Evolutionary conservation across 192 early-diverging fungal genomes (phyloP), one percentile per base, ranked within the genome.

Genomic region (Backusella mclennaniae): DNA sequence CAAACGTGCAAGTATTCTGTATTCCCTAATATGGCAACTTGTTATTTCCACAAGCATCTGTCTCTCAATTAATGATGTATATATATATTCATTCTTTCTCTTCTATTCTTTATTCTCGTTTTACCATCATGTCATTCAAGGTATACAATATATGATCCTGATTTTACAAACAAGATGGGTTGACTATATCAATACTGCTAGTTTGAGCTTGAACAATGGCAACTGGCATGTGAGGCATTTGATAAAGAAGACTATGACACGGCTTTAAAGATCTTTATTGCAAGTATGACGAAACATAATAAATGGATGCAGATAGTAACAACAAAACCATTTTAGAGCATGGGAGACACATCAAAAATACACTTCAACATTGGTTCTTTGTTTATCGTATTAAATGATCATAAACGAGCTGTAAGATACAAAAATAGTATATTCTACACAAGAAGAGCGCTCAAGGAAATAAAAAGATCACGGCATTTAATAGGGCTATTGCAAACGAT

Each of bases 321-420:
- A 35, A 35, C 19, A 52, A 41, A 12, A 33, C 49, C 67, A 36
- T 33, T 53, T 19, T 77, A 91, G 88, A 81, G 83, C 35, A 89
- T 98, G 74, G 96, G 95, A 46, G 93, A 95, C 80, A 90, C 90
- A 15, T 88, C 96, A 59, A 96, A 96, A 82, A 94, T 97, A 33
- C 95, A 96, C 82, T 98, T 97, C 84, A 98, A 97, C 79, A 94
- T 97, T 77, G 95, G 92, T 15, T 90, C 95, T 73, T 87, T 92
- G 36, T 87, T 89, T 41, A 86, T 93, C 1, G 92, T 90, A 36
- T 69, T 94, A 49, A 89, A 88, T 23, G 85, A 93, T 66, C 86
- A 91, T 75, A 83, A 91, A 31, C 87, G 85, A 74, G 97, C 96
- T 75, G 94, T 98, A 87, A 86, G 53, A 35, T 72, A 41, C 23